Conservation (phyloP, 441 rosid species). For the Codiaeum variegatum region DNA sequence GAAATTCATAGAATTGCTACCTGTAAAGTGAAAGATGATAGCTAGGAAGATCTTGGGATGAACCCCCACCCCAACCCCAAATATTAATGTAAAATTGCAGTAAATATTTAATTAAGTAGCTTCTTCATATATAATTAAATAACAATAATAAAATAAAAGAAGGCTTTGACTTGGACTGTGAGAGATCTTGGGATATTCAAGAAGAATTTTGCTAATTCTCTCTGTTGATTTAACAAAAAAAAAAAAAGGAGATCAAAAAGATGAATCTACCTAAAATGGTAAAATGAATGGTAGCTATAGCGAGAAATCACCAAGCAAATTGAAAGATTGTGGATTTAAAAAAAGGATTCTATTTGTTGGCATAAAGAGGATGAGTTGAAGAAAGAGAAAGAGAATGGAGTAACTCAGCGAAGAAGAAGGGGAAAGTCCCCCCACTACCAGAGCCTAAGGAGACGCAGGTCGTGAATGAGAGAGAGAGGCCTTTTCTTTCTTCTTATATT, state of each 20-base stretch:
- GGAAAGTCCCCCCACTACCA: slow-evolving; percentile 62
- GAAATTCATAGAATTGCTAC: slow-evolving; percentile 37
- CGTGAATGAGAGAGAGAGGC: slow-evolving; percentile 17
- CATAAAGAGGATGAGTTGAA: slow-evolving; percentile 50
- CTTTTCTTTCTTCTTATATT: slow-evolving; percentile 19
- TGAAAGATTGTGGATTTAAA: no score
- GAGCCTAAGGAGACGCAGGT: slow-evolving; percentile 75
- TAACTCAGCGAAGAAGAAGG: slow-evolving; percentile 31
- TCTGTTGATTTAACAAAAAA: no score
- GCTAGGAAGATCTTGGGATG: slow-evolving; percentile 8
- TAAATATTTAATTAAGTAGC: no score
- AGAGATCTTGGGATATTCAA: slow-evolving; percentile 48
- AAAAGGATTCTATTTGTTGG: no score
- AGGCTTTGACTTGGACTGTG: slow-evolving; percentile 46
- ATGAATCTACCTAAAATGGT: background rate
- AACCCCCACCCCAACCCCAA: background rate
- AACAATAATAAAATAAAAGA: slow-evolving; percentile 17
- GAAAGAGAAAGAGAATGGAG: slow-evolving; percentile 14
- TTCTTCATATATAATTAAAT: no score
- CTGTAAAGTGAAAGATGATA: slow-evolving; percentile 21
- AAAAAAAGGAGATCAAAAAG: no score
- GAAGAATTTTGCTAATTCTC: slow-evolving; percentile 43
- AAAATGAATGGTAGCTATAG: no score
- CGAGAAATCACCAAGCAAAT: no score
- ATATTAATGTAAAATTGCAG: no score